Evolutionary conservation across 495 filamentous ascomycete species (phyloP).

Genomic region (Mytilinidion resinicola): DNA sequence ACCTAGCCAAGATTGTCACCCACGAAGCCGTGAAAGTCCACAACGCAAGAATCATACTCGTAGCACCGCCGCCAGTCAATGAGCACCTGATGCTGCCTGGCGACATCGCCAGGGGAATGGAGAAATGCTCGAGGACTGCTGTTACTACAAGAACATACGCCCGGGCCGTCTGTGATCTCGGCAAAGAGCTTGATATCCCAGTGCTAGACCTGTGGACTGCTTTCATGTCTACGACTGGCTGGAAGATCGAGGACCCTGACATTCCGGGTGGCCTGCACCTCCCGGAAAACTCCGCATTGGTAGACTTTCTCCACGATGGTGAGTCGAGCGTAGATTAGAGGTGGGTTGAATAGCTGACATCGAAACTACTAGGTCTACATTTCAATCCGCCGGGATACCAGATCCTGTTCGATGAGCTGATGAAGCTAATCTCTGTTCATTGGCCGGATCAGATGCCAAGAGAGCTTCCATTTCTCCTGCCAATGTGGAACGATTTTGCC

Average conservation of each 20-base stretch:
- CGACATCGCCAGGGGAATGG: constrained; percentile 47
- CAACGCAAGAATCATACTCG: constrained; percentile 62
- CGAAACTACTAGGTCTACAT: constrained; percentile 49
- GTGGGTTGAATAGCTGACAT: background rate
- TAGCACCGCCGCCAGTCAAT: constrained; percentile 75
- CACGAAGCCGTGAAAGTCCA: constrained; percentile 64
- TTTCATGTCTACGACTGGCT: constrained; percentile 57
- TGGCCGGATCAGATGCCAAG: constrained; percentile 58
- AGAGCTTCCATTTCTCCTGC: constrained; percentile 47
- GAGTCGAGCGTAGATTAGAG: constrained; percentile 13
- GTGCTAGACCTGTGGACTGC: constrained; percentile 71
- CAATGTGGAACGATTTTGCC: constrained; percentile 41
- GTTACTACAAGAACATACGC: constrained; percentile 63
- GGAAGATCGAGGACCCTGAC: constrained; percentile 37
- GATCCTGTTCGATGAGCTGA: constrained; percentile 51
- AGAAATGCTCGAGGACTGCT: constrained; percentile 53
- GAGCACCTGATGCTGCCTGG: constrained; percentile 57
- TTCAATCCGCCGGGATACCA: constrained; percentile 56
- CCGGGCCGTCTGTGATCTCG: constrained; percentile 60
- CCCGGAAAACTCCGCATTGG: constrained; percentile 41
- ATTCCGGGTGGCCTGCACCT: constrained; percentile 47
- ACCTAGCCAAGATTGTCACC: constrained; percentile 60
- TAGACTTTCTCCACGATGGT: constrained; percentile 56
- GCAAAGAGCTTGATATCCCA: constrained; percentile 52
- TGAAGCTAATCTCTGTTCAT: constrained; percentile 45